Conservation (phyloP, 495 filamentous ascomycete genomes). For the Podospora pseudopauciseta region DNA sequence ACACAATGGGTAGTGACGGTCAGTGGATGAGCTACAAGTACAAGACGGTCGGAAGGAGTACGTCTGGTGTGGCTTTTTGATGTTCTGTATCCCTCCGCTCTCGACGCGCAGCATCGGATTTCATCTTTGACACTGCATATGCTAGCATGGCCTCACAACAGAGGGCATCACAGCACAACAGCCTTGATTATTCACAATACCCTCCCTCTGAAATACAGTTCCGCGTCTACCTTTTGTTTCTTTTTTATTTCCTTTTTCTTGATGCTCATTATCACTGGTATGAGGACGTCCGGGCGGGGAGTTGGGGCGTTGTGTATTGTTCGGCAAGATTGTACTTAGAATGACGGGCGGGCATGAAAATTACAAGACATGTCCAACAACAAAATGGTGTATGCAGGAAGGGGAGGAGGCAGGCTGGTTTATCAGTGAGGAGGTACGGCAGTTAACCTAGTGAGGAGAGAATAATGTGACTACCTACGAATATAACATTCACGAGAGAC, state of each 20-base stretch:
- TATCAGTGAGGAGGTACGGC: neutral
- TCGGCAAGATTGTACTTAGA: neutral
- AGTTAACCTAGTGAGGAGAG: neutral
- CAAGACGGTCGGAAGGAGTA: constrained; percentile 49
- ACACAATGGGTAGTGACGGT: constrained; percentile 57
- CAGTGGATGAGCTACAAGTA: constrained; percentile 45
- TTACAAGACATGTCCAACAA: neutral
- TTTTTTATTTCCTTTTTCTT: constrained; percentile 3
- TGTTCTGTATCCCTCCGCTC: neutral
- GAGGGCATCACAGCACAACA: neutral
- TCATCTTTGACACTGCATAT: neutral
- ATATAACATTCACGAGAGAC: neutral
- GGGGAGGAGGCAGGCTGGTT: neutral
- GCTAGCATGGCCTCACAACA: neutral
- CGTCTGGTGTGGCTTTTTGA: constrained; percentile 36
- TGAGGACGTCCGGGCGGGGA: neutral
- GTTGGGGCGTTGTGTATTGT: neutral
- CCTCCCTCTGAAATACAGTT: neutral
- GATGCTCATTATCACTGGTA: neutral
- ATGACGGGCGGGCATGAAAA: neutral
- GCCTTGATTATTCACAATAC: neutral
- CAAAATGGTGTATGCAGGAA: neutral
- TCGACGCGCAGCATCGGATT: neutral
- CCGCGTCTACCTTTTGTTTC: neutral
- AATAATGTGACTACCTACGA: neutral